Evolutionary conservation across 2,329 filamentous ascomycete genomes (phyloP), one percentile per base, ranked within the genome.

Genomic region (Fusarium solani-melongenae): DNA sequence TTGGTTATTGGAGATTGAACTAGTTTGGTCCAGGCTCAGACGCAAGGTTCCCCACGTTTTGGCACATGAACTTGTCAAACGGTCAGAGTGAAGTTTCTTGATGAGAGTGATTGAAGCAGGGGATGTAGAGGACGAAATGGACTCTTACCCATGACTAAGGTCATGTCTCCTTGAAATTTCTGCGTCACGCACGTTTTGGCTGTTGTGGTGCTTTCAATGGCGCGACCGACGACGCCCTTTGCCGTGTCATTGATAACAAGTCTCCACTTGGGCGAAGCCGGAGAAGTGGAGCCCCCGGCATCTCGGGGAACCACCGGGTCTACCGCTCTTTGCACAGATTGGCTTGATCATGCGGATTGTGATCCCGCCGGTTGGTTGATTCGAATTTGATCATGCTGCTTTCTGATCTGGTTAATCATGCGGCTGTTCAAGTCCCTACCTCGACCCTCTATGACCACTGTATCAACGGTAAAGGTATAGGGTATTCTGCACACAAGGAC

Each of bases 31-130:
- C 34, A 38, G 38, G 65, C 69, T 46, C 72, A 62, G 65, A 12
- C 31, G 12, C 29, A 51, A 9, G n/a, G 27, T 72, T 73, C 70
- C 56, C 67, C 58, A 46, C 49, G 55, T 41, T 46, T 66, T 57
- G 27, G 20, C 46, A 39, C 36, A 55, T 60, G 31, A 67, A 61
- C 58, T 15, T 24, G 55, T 57, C 55, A 57, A 57, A 22, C 15
- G 22, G 46, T 31, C 24, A 51, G 24, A n/a, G 9, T 1, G 10
- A 31, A 17, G 5, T 29, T 51, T 51, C 6, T 51, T 11, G 2
- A 31, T n/a, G 24, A 51, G 27, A 31, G 5, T 12, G 10, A 9
- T 5, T 1, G 24, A n/a, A 10, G 46, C 17, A 51, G 15, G 24
- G 46, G 20, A 31, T 51, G 27, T n/a, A 51, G n/a, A 51, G 11